These are phyloP conservation scores for Penicillium crystallinum DNA, from an alignment of 495 filamentous ascomycete genomes.

Conservation along the genomic window DNA sequence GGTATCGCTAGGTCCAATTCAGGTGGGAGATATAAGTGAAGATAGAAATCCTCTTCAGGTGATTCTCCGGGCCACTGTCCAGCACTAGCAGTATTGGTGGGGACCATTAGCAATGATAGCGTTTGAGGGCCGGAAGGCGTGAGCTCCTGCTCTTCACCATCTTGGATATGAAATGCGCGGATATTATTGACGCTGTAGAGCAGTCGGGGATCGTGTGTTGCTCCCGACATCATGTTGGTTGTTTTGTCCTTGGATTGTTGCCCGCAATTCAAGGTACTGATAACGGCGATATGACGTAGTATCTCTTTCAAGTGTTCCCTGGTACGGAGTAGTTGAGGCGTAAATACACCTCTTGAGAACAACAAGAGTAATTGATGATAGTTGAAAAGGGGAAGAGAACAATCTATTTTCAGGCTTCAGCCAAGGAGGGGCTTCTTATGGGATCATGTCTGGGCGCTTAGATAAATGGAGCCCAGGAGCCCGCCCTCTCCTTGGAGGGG, in stretches of 20 bases:
- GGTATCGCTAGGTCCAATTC: slow-evolving; percentile 87
- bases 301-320: not conserved
- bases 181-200: slow-evolving; percentile 83
- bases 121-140: slow-evolving; percentile 84
- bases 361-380: not conserved
- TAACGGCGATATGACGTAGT: slow-evolving; percentile 21
- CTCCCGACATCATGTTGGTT: slow-evolving; percentile 12
- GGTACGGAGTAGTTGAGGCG: not conserved
- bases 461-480: slow-evolving; percentile 14
- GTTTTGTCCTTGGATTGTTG: not conserved
- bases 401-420: slow-evolving; percentile 1
- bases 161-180: slow-evolving; percentile 77
- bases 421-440: slow-evolving; percentile 21
- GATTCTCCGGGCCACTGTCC: slow-evolving; percentile 54
- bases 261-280: slow-evolving; percentile 5
- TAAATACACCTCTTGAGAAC: not conserved
- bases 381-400: slow-evolving; percentile 1
- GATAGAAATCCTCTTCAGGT: slow-evolving; percentile 88
- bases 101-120: slow-evolving; percentile 88
- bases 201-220: slow-evolving; percentile 62
- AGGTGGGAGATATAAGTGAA: slow-evolving; percentile 88
- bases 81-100: slow-evolving; percentile 64
- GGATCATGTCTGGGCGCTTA: slow-evolving; percentile 24
- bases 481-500: not conserved
- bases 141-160: slow-evolving; percentile 77